A percentile compares a stretch with the other conserved stretches of the same genome.
These are phyloP conservation scores for Sanghuangporus baumii DNA, from an alignment of 1,284 basidiomycete genomes.

Conservation along the genomic window DNA sequence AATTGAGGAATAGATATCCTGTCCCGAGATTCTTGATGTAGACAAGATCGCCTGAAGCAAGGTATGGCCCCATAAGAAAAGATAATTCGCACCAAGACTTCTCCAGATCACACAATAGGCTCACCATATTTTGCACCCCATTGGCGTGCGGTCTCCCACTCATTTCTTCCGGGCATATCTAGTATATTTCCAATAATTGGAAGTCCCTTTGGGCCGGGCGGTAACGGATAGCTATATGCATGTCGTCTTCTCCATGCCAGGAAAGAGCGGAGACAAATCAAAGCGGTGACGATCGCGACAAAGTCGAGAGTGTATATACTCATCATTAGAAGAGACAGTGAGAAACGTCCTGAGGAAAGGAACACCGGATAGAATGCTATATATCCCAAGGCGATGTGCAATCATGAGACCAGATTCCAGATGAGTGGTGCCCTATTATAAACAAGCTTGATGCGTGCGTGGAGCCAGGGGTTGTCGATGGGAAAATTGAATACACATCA, in stretches of 20 bases:
- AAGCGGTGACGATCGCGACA: not conserved
- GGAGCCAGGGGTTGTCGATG: too few species aligned
- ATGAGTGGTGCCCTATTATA: too few species aligned
- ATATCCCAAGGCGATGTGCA: not conserved
- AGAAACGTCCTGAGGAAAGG: not conserved
- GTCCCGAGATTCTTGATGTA: slow-evolving; percentile 21
- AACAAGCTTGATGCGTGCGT: too few species aligned
- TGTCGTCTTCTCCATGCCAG: not conserved
- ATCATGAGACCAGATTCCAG: too few species aligned
- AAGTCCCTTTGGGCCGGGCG: slow-evolving; percentile 18
- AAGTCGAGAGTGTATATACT: not conserved
- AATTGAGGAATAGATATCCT: slow-evolving; percentile 22
- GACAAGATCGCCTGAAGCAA: slow-evolving; percentile 20
- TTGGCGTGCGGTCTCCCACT: slow-evolving; percentile 15
- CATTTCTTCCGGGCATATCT: slow-evolving; percentile 17
- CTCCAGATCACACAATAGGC: not conserved
- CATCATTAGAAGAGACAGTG: not conserved
- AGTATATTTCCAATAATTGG: slow-evolving; percentile 20
- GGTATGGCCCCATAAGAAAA: not conserved
- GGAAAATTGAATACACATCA: too few species aligned
- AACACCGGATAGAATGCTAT: not conserved
- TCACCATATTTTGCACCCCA: slow-evolving; percentile 21
- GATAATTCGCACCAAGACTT: not conserved
- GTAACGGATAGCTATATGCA: not conserved
- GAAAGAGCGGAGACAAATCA: not conserved